Evolutionary conservation across 139 green algal genomes (phyloP), one percentile per base, ranked within the genome.

Genomic region (Zygnema cylindricum): DNA sequence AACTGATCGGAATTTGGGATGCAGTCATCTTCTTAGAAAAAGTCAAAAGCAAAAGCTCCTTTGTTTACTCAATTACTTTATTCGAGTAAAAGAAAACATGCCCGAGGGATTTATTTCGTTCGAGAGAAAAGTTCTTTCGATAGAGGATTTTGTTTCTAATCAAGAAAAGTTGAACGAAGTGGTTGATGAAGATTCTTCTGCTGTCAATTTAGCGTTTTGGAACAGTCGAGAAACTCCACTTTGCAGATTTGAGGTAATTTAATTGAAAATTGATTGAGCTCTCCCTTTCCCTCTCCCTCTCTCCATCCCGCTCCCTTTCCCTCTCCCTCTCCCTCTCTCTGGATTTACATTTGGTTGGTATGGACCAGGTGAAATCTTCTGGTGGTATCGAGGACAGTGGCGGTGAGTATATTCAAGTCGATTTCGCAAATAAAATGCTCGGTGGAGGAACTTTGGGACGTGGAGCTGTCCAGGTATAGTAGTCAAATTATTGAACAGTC

Each of bases 101-200:
- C 85, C 55, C 3, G 30, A 32, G 21, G 85, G 85, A 43, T 25
- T 32, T 55, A 78, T 90, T 32, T 88, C 85, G 35, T 90, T 76
- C 33, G 85, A 90, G 77, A 43, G 85, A 32, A 90, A 90, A 49
- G 85, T 90, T 36, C 77, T 90, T n/a, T n/a, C 76, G 49, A 77
- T 2, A 49, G 55, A n/a, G n/a, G n/a, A n/a, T n/a, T n/a, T n/a
- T n/a, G n/a, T n/a, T n/a, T n/a, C n/a, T n/a, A n/a, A n/a, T n/a
- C n/a, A n/a, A n/a, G n/a, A n/a, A n/a, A n/a, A n/a, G n/a, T n/a
- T n/a, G n/a, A n/a, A n/a, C n/a, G n/a, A n/a, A n/a, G n/a, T n/a
- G n/a, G n/a, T n/a, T n/a, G n/a, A n/a, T n/a, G n/a, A n/a, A n/a
- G n/a, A n/a, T n/a, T n/a, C n/a, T n/a, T n/a, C n/a, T 30, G 30